Percentiles rank a stretch among this genome's conserved stretches.
Evolutionary conservation across 768 basidiomycete species (phyloP).

Genomic region (Macrolepiota dolichaula): DNA sequence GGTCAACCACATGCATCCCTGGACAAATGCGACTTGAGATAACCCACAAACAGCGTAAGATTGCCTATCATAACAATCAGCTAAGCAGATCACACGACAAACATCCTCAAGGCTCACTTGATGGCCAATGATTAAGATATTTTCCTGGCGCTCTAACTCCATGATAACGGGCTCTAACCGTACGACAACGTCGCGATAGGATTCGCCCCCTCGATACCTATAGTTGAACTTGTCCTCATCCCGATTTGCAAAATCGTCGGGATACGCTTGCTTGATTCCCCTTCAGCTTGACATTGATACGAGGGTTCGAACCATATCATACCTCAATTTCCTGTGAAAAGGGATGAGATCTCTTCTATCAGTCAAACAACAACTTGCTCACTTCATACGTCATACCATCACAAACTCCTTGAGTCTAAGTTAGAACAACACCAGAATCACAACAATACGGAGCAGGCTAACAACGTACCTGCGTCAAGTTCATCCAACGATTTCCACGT

Average conservation of each 20-base stretch:
- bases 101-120: constrained; percentile 47
- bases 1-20: not conserved
- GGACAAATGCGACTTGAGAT: not conserved
- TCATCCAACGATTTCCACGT: constrained; percentile 99
- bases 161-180: constrained; percentile 98
- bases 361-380: constrained; percentile 8
- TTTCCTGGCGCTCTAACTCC: constrained; percentile 97
- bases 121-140: constrained; percentile 95
- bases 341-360: not conserved
- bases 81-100: not conserved
- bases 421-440: not conserved
- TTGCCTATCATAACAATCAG: constrained; percentile 43
- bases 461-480: constrained; percentile 77
- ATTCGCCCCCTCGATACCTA: constrained; percentile 95
- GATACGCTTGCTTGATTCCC: constrained; percentile 76
- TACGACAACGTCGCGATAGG: constrained; percentile 94
- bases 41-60: constrained; percentile 72
- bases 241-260: constrained; percentile 96
- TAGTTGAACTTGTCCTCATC: constrained; percentile 99
- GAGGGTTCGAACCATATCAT: constrained; percentile 12
- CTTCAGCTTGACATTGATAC: not conserved
- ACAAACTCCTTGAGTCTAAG: constrained; percentile 63
- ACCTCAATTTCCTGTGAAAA: constrained; percentile 83
- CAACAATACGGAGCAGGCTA: not conserved
- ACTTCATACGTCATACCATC: constrained; percentile 98